phyloP scores from a whole-genome alignment of 257 asterid genomes.

The Anisodus acutangulus region DNA sequence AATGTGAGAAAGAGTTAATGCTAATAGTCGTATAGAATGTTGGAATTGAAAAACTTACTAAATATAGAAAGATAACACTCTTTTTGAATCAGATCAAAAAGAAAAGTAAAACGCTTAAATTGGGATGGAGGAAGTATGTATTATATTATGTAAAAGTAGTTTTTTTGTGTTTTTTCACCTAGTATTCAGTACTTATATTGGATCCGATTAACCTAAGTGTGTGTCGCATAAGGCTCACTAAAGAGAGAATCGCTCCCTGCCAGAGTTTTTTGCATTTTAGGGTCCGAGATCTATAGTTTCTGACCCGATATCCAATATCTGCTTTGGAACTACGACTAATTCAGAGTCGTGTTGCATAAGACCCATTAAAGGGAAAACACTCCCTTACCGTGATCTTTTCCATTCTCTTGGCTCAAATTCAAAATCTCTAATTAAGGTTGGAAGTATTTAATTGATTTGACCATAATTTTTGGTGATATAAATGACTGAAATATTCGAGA shows the following conservation, averaged over 20 bases:
- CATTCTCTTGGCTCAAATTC: neutral
- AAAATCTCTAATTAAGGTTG: neutral
- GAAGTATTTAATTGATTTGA: too few relatives aligned
- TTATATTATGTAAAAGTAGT: neutral
- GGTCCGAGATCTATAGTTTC: rapidly evolving
- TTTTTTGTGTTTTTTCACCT: neutral
- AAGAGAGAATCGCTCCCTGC: neutral
- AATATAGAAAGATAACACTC: too few relatives aligned
- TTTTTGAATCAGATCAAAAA: too few relatives aligned
- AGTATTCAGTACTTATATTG: neutral
- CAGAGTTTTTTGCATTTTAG: neutral
- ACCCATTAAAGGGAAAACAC: too few relatives aligned
- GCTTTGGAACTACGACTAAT: neutral
- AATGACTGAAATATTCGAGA: neutral
- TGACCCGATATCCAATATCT: rapidly evolving
- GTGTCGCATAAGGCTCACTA: too few relatives aligned
- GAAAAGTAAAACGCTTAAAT: too few relatives aligned
- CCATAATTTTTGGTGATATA: too few relatives aligned
- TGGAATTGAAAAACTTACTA: too few relatives aligned
- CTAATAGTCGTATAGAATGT: too few relatives aligned
- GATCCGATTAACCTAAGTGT: neutral
- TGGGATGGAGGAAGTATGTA: neutral
- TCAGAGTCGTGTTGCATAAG: too few relatives aligned
- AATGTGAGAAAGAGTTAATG: too few relatives aligned
- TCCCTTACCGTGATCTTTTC: too few relatives aligned